Percentiles rank a stretch among this genome's conserved stretches.
These are phyloP conservation scores for Senna tora DNA, from an alignment of 306 rosid genomes.

Conservation along the genomic window DNA sequence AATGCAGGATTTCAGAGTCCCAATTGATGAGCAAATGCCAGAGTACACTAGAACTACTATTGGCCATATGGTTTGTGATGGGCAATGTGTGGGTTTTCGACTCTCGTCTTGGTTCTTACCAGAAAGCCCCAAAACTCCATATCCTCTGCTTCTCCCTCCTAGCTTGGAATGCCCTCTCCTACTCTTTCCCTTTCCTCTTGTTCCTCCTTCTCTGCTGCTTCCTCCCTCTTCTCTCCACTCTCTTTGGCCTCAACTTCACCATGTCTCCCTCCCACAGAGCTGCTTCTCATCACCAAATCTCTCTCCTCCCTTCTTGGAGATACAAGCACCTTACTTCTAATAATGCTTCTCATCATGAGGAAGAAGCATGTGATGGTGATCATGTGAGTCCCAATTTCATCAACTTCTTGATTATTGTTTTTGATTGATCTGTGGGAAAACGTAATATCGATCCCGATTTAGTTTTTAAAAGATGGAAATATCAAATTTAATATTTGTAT, in stretches of 20 bases:
- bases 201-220: conserved; percentile 81
- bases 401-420: too few species aligned
- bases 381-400: conserved; percentile 58
- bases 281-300: conserved; percentile 86
- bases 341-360: conserved; percentile 25
- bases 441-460: too few species aligned
- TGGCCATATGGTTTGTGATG: conserved; percentile 97
- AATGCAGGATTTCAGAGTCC: conserved; percentile 57
- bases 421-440: too few species aligned
- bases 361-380: conserved; percentile 50
- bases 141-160: conserved; percentile 70
- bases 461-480: too few species aligned
- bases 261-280: conserved; percentile 67
- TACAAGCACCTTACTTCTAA: conserved; percentile 42
- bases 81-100: conserved; percentile 93
- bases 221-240: conserved; percentile 70
- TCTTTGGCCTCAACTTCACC: conserved; percentile 85
- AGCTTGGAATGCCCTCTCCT: conserved; percentile 86
- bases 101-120: conserved; percentile 71
- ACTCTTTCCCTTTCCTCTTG: conserved; percentile 88
- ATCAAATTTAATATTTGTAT: too few species aligned
- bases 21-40: conserved; percentile 70
- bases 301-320: conserved; percentile 69
- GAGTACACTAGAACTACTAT: conserved; percentile 78
- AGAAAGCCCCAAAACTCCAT: conserved; percentile 76